Conservation (phyloP, 768 basidiomycete genomes). For the Psilocybe sp. region DNA sequence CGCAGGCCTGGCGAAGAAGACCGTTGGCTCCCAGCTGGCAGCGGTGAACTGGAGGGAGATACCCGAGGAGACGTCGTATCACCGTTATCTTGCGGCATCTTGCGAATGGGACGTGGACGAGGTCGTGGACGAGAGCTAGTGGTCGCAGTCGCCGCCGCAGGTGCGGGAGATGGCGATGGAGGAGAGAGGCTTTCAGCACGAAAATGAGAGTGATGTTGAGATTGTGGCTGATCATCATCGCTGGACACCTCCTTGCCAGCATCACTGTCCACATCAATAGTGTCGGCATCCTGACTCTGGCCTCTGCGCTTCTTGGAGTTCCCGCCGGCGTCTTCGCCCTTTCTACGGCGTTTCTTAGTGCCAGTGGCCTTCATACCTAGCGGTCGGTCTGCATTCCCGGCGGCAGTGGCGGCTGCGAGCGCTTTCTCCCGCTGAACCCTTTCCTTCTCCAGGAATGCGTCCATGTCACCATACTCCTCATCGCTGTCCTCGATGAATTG, state of each 20-base stretch:
- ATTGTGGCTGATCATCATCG: conserved; percentile 5
- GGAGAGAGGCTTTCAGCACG: background rate
- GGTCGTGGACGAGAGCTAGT: conserved; percentile 16
- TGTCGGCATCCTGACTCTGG: conserved; percentile 14
- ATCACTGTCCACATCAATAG: conserved; percentile 1
- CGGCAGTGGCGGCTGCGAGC: conserved; percentile 42
- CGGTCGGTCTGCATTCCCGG: conserved; percentile 35
- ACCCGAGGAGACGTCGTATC: conserved; percentile 5
- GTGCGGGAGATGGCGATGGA: background rate
- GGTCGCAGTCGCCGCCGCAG: background rate
- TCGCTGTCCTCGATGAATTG: conserved; percentile 94
- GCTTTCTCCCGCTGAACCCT: conserved; percentile 55
- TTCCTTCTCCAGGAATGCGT: conserved; percentile 80
- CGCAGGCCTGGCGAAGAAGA: conserved; percentile 9
- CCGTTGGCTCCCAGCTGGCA: conserved; percentile 3
- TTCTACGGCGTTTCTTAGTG: conserved; percentile 46
- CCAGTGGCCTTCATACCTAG: conserved; percentile 51
- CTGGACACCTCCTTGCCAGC: conserved; percentile 16
- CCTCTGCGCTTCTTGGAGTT: conserved; percentile 32
- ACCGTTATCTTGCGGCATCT: background rate
- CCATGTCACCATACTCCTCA: conserved; percentile 76
- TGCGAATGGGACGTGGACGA: conserved; percentile 17
- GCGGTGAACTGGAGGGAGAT: conserved; percentile 7
- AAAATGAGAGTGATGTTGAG: no score
- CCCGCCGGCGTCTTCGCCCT: conserved; percentile 27